Conservation (phyloP, 305 asterid genomes). For the Solanum hybrid region DNA sequence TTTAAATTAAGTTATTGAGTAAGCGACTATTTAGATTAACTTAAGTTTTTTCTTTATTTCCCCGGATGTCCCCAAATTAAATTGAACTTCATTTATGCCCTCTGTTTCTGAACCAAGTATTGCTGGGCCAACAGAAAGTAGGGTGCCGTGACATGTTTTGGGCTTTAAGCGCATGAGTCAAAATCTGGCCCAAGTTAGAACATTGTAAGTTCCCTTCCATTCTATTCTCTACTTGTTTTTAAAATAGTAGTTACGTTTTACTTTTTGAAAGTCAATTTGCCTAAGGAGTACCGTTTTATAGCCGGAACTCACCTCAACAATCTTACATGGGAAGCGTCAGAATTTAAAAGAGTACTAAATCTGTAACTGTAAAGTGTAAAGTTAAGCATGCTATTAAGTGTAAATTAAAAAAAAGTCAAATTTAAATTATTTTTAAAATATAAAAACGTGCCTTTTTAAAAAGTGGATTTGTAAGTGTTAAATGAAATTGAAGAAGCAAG, state of each 20-base stretch:
- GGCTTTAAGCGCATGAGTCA: not conserved
- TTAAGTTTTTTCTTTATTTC: not conserved
- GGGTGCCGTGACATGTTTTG: not conserved
- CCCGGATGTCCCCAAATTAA: no score
- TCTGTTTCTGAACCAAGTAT: not conserved
- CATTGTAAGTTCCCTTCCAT: not conserved
- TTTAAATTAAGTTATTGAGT: not conserved
- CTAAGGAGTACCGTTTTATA: not conserved
- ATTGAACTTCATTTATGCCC: not conserved
- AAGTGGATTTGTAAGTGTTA: not conserved
- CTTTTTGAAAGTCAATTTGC: not conserved
- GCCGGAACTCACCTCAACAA: not conserved
- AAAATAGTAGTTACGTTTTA: no score
- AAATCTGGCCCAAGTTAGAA: not conserved
- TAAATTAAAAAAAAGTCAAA: not conserved
- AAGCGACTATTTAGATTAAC: not conserved
- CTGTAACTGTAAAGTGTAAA: not conserved
- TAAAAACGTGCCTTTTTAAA: not conserved
- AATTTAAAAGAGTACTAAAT: not conserved
- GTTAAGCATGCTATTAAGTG: not conserved
- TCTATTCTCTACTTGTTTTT: not conserved
- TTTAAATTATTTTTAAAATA: not conserved
- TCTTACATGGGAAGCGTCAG: not conserved
- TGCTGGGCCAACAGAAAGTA: not conserved
- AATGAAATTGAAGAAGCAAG: not conserved